Percentiles rank a stretch among this genome's conserved stretches.
phyloP scores from a whole-genome alignment of 2,329 filamentous ascomycete genomes.

The Aspergillus proliferans region DNA sequence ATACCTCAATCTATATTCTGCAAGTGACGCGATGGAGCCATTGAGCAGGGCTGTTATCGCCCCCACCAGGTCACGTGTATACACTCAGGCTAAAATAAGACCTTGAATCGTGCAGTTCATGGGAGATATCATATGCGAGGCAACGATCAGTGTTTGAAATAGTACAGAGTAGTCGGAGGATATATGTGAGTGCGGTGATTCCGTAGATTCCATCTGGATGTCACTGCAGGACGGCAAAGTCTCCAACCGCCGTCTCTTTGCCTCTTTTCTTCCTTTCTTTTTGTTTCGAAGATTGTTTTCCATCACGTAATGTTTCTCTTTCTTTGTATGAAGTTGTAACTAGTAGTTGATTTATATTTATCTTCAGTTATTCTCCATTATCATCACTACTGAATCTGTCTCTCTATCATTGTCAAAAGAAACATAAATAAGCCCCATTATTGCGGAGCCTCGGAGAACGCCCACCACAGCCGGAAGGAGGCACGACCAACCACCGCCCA shows the following conservation, averaged over 20 bases:
- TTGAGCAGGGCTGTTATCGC: too few species aligned
- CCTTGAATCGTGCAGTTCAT: too few species aligned
- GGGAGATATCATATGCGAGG: too few species aligned
- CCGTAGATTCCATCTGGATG: not conserved
- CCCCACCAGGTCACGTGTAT: too few species aligned
- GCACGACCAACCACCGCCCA: not conserved
- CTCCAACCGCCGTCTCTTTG: slow-evolving; percentile 3
- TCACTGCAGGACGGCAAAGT: slow-evolving; percentile 11
- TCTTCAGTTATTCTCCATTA: not conserved
- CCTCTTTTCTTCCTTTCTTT: slow-evolving; percentile 1
- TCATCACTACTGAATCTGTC: not conserved
- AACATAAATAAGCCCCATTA: too few species aligned
- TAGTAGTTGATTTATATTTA: not conserved
- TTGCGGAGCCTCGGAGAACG: not conserved
- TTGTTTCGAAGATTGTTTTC: not conserved
- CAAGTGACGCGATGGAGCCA: too few species aligned
- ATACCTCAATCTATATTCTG: too few species aligned
- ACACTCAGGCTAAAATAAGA: too few species aligned
- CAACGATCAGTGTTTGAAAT: too few species aligned
- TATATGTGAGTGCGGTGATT: not conserved
- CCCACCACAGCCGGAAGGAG: not conserved
- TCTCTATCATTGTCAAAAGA: not conserved
- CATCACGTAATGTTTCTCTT: not conserved
- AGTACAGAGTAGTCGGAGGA: not conserved
- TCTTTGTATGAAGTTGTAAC: not conserved